Conservation (phyloP, 306 rosid genomes). For the Rubus idaeus region DNA sequence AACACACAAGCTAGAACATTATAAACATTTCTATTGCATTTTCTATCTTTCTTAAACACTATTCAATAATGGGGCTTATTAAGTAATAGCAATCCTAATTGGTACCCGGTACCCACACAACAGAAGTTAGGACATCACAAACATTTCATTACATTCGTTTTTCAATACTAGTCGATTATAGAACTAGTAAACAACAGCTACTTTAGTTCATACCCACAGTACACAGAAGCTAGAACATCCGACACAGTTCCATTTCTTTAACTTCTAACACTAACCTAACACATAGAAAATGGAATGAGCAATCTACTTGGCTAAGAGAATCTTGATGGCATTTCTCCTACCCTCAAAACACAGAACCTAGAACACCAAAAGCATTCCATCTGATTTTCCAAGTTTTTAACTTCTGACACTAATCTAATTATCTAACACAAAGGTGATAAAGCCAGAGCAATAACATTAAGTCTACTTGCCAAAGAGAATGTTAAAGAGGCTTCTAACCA, state of each 20-base stretch:
- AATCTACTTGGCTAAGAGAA: neutral
- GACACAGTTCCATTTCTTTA: neutral
- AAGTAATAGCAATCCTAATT: too few relatives aligned
- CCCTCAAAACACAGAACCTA: neutral
- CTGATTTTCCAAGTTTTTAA: neutral
- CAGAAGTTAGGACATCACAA: too few relatives aligned
- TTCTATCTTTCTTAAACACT: too few relatives aligned
- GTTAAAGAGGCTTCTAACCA: neutral
- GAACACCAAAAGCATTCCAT: neutral
- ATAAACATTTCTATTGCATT: too few relatives aligned
- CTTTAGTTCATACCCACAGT: too few relatives aligned
- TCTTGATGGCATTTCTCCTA: neutral
- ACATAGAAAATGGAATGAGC: neutral
- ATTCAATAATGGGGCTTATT: too few relatives aligned
- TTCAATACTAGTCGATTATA: too few relatives aligned
- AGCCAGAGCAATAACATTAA: neutral
- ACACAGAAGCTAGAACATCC: too few relatives aligned
- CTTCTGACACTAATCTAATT: neutral
- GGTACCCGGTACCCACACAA: too few relatives aligned
- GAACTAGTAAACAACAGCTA: too few relatives aligned
- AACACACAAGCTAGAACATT: too few relatives aligned
- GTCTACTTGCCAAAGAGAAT: constrained; percentile 1
- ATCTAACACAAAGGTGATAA: neutral
- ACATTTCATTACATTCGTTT: too few relatives aligned
- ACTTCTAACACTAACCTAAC: neutral